phyloP scores from a whole-genome alignment of 2,329 filamentous ascomycete species.

The Ophiostoma piceae region DNA sequence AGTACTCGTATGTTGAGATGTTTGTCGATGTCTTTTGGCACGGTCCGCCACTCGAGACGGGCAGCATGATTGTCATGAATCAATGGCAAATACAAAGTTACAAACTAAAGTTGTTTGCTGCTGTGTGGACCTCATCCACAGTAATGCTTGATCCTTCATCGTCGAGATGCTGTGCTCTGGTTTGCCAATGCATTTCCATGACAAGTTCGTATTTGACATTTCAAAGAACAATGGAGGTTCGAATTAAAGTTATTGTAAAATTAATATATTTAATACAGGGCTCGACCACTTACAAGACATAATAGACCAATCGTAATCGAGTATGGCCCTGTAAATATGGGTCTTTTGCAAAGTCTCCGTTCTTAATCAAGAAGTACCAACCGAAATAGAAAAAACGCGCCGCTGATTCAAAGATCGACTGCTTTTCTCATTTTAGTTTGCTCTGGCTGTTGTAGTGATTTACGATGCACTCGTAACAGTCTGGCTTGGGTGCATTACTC shows the following conservation, averaged over 20 bases:
- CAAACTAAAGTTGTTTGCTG: not conserved
- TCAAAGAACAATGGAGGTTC: not conserved
- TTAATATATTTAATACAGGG: not conserved
- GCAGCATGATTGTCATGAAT: too few species aligned
- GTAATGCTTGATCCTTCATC: not conserved
- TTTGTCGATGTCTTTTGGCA: too few species aligned
- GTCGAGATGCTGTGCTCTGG: not conserved
- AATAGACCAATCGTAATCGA: not conserved
- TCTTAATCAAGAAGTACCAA: slow-evolving; percentile 9
- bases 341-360: not conserved
- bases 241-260: not conserved
- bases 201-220: not conserved
- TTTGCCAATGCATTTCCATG: not conserved
- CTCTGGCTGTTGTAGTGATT: not conserved
- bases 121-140: not conserved
- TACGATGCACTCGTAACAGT: not conserved
- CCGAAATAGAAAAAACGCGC: not conserved
- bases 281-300: not conserved
- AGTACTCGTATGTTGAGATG: too few species aligned
- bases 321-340: not conserved
- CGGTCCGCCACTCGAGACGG: not conserved
- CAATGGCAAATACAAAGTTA: too few species aligned
- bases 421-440: not conserved
- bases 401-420: not conserved
- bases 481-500: too few species aligned